Conservation (phyloP, 352 stramenopile genomes). For the Globisporangium paroecandrum region DNA sequence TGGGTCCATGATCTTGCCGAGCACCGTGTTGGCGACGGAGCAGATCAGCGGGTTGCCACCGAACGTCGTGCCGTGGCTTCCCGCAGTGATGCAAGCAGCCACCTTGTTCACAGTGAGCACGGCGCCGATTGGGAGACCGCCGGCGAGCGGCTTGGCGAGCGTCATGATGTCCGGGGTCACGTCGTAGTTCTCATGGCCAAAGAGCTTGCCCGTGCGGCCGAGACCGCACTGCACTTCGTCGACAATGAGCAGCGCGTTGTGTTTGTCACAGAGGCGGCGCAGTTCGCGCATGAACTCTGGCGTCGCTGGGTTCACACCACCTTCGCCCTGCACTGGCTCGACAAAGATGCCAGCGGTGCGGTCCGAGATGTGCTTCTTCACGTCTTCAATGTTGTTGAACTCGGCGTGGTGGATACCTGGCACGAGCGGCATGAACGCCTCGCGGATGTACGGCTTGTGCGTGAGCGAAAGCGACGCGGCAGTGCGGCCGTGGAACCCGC, state of each 20-base stretch:
- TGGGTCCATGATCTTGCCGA: conserved; percentile 69
- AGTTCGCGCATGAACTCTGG: conserved; percentile 89
- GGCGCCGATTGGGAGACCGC: conserved; percentile 94
- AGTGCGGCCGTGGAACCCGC: conserved; percentile 83
- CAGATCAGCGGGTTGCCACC: conserved; percentile 96
- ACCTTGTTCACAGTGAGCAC: conserved; percentile 92
- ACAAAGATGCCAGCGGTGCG: conserved; percentile 78
- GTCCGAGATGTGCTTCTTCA: conserved; percentile 70
- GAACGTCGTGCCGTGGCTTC: conserved; percentile 96
- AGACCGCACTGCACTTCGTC: conserved; percentile 98
- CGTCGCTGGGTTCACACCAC: conserved; percentile 91
- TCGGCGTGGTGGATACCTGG: conserved; percentile 69
- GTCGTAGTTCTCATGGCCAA: conserved; percentile 93
- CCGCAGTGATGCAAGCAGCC: conserved; percentile 86
- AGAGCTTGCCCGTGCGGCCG: conserved; percentile 93
- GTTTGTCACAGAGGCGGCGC: conserved; percentile 91
- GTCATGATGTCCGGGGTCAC: conserved; percentile 96
- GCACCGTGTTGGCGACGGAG: conserved; percentile 82
- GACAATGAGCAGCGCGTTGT: conserved; percentile 95
- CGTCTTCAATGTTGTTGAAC: conserved; percentile 83
- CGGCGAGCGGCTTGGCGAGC: conserved; percentile 95
- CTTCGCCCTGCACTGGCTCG: conserved; percentile 90
- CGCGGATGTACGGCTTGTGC: conserved; percentile 87
- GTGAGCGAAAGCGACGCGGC: conserved; percentile 74
- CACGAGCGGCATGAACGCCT: conserved; percentile 80